Base-by-base conservation (phyloP, 345 rosid species). In the Syzygium oleosum region DNA sequence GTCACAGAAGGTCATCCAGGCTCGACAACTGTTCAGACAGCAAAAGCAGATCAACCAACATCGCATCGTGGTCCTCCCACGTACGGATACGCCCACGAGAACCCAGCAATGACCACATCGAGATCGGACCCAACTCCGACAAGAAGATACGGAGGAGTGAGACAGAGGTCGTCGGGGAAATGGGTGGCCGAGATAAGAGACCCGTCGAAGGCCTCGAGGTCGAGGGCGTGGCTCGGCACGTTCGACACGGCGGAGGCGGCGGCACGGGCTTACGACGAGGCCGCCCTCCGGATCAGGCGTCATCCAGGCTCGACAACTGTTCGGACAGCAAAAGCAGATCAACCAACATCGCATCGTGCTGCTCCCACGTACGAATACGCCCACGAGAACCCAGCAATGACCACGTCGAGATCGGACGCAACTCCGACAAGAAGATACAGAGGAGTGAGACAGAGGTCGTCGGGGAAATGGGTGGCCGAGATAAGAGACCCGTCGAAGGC, bases 391-490 rank as follows among this genome's bases (percentile, higher is more conserved):
- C 84, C 87, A 85, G 52, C 91, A 84, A 31, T 55, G 29, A 15
- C 11, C 14, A 7, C 27, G 65, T 65, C 85, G 88, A 80, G 91
- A 85, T 25, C 58, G 41, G 58, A 19, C 2, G 34, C 89, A 61
- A 93, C 92, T 86, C 93, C 96, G 12, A 84, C 91, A 25, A 92
- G 99, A 59, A 94, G 90, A 90, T 97, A 96, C 88, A 92, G 98
- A 61, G 99, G 99, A 88, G 98, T 97, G 79, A 93, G 99, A 87
- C 98, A 94, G 88, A 91, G 99, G 88, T 96, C 99, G 2, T 97
- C 98, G 99, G 98, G 98, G 0, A 97, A 97, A 84, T 97, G 99
- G 99, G 99, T 98, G 7, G 99, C 99, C 4, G 99, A 97, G 90
- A 97, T 97, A 73, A 88, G 99, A 84, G 99, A 97, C 88, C 99